Evolutionary conservation across 768 basidiomycete species (phyloP).

Genomic region (Leccinum aurantiacum): DNA sequence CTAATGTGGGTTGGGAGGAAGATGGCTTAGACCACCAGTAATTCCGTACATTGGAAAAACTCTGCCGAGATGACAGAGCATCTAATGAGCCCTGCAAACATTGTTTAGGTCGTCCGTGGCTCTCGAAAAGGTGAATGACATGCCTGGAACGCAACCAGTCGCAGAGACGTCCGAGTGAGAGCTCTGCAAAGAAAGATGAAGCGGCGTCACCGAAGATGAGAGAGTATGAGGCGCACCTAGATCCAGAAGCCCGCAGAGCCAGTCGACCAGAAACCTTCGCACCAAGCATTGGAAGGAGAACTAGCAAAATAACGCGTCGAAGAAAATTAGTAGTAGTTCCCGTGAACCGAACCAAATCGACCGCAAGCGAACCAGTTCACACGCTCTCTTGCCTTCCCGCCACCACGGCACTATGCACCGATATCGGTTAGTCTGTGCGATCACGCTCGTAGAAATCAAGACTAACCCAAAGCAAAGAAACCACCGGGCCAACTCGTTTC

Average conservation of each 20-base stretch:
- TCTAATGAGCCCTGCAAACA: slow-evolving; percentile 1
- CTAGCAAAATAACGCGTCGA: neutral
- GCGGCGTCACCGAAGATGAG: neutral
- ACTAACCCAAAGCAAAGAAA: slow-evolving; percentile 33
- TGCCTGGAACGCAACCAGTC: slow-evolving; percentile 20
- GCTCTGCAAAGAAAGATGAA: slow-evolving; percentile 21
- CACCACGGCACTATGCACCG: slow-evolving; percentile 17
- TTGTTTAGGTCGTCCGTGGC: slow-evolving; percentile 9
- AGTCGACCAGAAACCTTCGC: slow-evolving; percentile 23
- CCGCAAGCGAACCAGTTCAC: slow-evolving; percentile 20
- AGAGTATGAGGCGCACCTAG: slow-evolving; percentile 17
- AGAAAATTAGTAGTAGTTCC: neutral
- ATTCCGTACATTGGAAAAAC: slow-evolving; percentile 22
- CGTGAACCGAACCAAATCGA: slow-evolving; percentile 5
- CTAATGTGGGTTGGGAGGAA: slow-evolving; percentile 3
- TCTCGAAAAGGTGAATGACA: slow-evolving; percentile 4
- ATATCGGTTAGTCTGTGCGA: slow-evolving; percentile 26
- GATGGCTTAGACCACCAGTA: slow-evolving; percentile 35
- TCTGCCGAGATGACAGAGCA: slow-evolving; percentile 11
- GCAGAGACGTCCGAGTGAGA: slow-evolving; percentile 10
- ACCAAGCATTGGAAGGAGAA: slow-evolving; percentile 20
- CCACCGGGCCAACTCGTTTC: slow-evolving; percentile 51
- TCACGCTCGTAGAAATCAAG: neutral
- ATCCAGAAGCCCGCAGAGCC: slow-evolving; percentile 20
- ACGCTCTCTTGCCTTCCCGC: slow-evolving; percentile 7